phyloP scores from a whole-genome alignment of 495 filamentous ascomycete genomes.

The Neurospora sublineolata region DNA sequence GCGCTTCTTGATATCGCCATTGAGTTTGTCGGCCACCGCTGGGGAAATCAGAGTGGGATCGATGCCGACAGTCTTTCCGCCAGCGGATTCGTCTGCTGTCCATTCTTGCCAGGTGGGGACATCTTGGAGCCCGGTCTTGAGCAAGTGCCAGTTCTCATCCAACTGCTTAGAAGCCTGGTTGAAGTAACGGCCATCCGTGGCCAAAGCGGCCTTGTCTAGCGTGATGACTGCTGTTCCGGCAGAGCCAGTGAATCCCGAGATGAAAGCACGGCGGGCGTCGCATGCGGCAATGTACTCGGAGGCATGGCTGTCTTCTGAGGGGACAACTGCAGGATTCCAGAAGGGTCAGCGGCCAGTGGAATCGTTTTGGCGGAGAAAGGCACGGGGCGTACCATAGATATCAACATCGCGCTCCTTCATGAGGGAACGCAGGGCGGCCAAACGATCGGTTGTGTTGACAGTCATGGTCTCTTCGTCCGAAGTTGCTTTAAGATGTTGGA shows the following conservation, averaged over 20 bases:
- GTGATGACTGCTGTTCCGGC: conserved; percentile 89
- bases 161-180: conserved; percentile 92
- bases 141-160: conserved; percentile 78
- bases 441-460: conserved; percentile 69
- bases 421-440: conserved; percentile 65
- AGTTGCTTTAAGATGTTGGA: not conserved
- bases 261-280: conserved; percentile 84
- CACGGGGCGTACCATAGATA: conserved; percentile 69
- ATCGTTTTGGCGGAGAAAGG: not conserved
- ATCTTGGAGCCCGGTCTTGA: conserved; percentile 88
- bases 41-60: conserved; percentile 84
- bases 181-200: conserved; percentile 96
- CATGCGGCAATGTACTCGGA: conserved; percentile 96
- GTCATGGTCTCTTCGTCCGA: conserved; percentile 58
- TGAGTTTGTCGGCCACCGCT: conserved; percentile 73
- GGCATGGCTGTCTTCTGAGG: conserved; percentile 93
- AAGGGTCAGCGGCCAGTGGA: conserved; percentile 4
- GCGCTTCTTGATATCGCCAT: conserved; percentile 78
- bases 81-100: conserved; percentile 75
- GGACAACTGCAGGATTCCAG: conserved; percentile 54
- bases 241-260: conserved; percentile 91
- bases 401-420: conserved; percentile 86
- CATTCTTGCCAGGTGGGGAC: conserved; percentile 98
- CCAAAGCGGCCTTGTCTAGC: conserved; percentile 72
- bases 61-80: conserved; percentile 78